Evolutionary conservation across 805 yeast species (phyloP), one percentile per base, ranked within the genome.

Genomic region (Candida verbasci): DNA sequence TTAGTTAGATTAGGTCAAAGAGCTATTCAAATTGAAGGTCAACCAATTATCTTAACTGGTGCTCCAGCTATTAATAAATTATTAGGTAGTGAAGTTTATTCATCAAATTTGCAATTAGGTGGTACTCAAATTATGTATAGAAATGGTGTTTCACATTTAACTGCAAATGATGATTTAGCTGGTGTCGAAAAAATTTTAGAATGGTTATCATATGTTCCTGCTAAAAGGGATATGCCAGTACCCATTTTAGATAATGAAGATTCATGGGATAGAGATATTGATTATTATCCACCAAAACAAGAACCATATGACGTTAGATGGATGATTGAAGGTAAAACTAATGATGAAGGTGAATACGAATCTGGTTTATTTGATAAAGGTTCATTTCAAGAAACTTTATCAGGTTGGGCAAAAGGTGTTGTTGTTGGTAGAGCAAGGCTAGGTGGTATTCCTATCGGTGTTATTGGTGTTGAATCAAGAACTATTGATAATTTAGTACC

Each of bases 341-440:
- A 65, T n/a, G 84, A 74, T 14, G 75, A 70, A 29, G 91, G 87
- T 14, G 72, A 69, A 6, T 91, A 80, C 55, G 94, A 86, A 63
- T 55, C 71, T 43, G 99, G 99, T 69, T 61, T 93, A 60, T 94
- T 93, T 50, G 99, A 93, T 67, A 82, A 78, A 59, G 82, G 70
- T 43, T 89, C 97, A 6, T 93, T 93, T 84, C 91, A 81, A 58
- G 99, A 93, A 67, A 88, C 97, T 9, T 74, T 93, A 41, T 80
- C 91, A 21, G 99, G 98, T 21, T 93, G 99, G 99, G 98, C 99
- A 35, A 82, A 78, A 56, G 96, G 97, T 71, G 97, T 94, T 44
- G 96, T 91, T 52, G 95, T 91, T 47, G 99, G 99, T 56, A 83
- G 99, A 68, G 98, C 98, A 23, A 82, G 98, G 60, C 72, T 93